Evolutionary conservation across 2,329 filamentous ascomycete genomes (phyloP), one percentile per base, ranked within the genome.

Genomic region (Fusarium falciforme): DNA sequence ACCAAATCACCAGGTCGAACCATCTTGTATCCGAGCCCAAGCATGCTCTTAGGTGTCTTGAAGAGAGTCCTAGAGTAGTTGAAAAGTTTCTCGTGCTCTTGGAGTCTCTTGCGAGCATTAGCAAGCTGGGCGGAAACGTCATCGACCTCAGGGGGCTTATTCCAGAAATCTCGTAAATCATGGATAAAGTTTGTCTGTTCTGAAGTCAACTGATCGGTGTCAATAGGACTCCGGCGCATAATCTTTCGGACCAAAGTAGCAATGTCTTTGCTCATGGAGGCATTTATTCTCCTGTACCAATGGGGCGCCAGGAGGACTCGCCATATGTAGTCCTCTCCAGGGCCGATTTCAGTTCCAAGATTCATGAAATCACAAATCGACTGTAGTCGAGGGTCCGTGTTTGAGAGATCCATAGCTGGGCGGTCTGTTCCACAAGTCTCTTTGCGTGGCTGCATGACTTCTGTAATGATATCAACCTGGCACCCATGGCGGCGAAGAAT

Each of bases 301-400:
- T 14, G 8, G 6, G 31, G 8, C 6, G 38, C 20, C 7, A 38
- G 40, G 4, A 67, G 14, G 12, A 52, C 52, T 20, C 64, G 33
- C 58, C 67, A 69, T 2, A 69, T 40, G 10, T 61, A 57, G 10
- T 69, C 67, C 35, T 73, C 64, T 9, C 35, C 61, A 1, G 68
- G 52, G 2, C 58, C 38, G 0, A 40, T 42, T 2, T 59, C n/a
- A 9, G 16, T 7, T 5, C 61, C 49, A 3, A 72, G n/a, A 5
- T 36, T 22, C 6, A 52, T 22, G 54, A 72, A 71, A 5, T 55
- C 61, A 4, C 29, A 12, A 25, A 73, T 57, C 1, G 58, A 61
- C 8, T 40, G 4, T 14, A 66, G 16, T 3, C 40, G 31, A 12
- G 27, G 20, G 2, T 31, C 47, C 1, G 22, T 5, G 6, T 58